phyloP scores from a whole-genome alignment of 257 asterid genomes.

The Ocimum tenuiflorum region DNA sequence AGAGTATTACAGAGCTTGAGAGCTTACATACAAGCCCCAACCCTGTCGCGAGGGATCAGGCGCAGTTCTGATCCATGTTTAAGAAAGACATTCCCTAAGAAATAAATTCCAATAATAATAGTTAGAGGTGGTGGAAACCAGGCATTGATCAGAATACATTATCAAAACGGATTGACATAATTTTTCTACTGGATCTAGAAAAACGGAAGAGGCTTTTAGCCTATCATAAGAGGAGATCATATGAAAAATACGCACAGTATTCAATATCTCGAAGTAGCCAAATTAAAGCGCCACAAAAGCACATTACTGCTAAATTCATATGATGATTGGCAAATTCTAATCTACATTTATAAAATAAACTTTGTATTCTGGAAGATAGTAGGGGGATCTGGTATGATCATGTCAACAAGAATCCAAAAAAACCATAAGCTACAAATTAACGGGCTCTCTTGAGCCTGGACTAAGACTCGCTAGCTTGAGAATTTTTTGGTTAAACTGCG shows the following conservation, averaged over 20 bases:
- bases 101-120: conserved; percentile 6
- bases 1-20: not conserved
- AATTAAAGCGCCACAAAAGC: not conserved
- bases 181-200: no score
- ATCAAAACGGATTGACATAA: no score
- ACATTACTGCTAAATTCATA: no score
- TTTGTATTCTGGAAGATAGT: not conserved
- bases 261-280: not conserved
- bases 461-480: not conserved
- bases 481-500: not conserved
- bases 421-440: not conserved
- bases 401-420: no score
- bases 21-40: conserved; percentile 38
- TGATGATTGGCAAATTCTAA: no score
- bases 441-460: not conserved
- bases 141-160: conserved; percentile 3
- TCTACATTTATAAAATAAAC: no score
- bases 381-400: not conserved
- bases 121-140: conserved; percentile 6
- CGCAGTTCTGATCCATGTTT: conserved; percentile 90
- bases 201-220: no score
- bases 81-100: conserved; percentile 84
- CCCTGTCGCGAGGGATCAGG: conserved; percentile 87
- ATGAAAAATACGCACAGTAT: conserved; percentile 1
- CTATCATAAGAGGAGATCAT: no score